A percentile compares a stretch with the other conserved stretches of the same genome.
phyloP scores from a whole-genome alignment of 2,329 filamentous ascomycete genomes.

The Pezicula carpinea region DNA sequence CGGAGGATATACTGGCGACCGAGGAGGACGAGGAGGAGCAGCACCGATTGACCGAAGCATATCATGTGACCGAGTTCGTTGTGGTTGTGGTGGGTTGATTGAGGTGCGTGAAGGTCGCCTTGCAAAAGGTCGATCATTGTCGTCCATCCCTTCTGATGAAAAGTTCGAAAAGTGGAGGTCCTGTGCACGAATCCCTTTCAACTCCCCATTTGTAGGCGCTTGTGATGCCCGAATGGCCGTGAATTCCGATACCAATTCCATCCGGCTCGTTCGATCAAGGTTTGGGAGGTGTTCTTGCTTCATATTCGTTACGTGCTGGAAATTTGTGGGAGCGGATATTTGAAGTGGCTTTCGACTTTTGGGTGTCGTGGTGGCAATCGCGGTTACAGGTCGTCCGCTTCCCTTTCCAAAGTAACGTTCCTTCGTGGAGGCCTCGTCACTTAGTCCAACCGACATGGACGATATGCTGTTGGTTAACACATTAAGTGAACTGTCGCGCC shows the following conservation, averaged over 20 bases:
- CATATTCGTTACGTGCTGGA: constrained; percentile 60
- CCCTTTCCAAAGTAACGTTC: constrained; percentile 18
- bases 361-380: neutral
- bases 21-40: constrained; percentile 45
- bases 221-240: constrained; percentile 35
- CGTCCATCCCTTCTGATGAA: constrained; percentile 38
- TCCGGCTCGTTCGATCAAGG: constrained; percentile 35
- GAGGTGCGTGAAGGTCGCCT: constrained; percentile 11
- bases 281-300: constrained; percentile 43
- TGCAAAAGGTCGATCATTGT: constrained; percentile 2
- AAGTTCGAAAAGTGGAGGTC: constrained; percentile 43
- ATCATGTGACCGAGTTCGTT: constrained; percentile 38
- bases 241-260: constrained; percentile 40
- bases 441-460: constrained; percentile 7
- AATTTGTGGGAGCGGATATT: constrained; percentile 63
- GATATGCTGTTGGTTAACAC: constrained; percentile 9
- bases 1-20: constrained; percentile 40
- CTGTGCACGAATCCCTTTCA: constrained; percentile 35
- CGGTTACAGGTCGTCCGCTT: constrained; percentile 4
- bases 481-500: constrained; percentile 37
- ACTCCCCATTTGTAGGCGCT: constrained; percentile 29
- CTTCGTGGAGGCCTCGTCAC: constrained; percentile 16
- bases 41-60: constrained; percentile 15
- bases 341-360: constrained; percentile 32
- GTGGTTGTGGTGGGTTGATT: constrained; percentile 11